Evolutionary conservation across 2,329 filamentous ascomycete genomes (phyloP).

Genomic region (Trichophyton simii): DNA sequence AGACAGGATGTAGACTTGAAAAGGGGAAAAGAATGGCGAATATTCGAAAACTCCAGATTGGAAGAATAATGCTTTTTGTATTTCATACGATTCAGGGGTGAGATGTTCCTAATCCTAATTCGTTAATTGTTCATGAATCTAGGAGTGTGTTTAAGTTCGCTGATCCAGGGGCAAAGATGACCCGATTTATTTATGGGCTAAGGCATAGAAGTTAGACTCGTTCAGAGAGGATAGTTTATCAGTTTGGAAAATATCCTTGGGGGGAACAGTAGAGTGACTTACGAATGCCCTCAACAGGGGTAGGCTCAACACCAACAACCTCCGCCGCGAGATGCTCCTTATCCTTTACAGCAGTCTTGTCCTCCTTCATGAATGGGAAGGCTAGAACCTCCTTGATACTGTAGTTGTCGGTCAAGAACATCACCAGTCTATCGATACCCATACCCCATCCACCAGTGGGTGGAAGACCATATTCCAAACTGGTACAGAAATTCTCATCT

Average conservation of each 20-base stretch:
- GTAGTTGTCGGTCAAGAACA: constrained; percentile 94
- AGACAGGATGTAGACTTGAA: neutral
- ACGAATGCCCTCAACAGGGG: constrained; percentile 49
- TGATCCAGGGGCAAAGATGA: neutral
- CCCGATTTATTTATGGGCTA: constrained; percentile 12
- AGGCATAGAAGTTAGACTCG: constrained; percentile 3
- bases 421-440: constrained; percentile 85
- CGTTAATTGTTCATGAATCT: neutral
- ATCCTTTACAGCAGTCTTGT: constrained; percentile 38
- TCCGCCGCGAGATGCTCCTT: constrained; percentile 44
- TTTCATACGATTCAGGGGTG: neutral
- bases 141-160: neutral
- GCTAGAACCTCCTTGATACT: constrained; percentile 90
- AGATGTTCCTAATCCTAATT: neutral
- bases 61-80: neutral
- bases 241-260: neutral
- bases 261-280: constrained; percentile 17
- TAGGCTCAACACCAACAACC: constrained; percentile 47
- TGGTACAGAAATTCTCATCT: constrained; percentile 88
- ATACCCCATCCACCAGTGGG: constrained; percentile 95
- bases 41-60: neutral
- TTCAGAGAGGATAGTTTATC: neutral
- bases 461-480: constrained; percentile 79
- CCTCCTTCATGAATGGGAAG: constrained; percentile 97
- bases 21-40: neutral